Conservation (phyloP, 352 stramenopile genomes). For the Plasmopara viticola region DNA sequence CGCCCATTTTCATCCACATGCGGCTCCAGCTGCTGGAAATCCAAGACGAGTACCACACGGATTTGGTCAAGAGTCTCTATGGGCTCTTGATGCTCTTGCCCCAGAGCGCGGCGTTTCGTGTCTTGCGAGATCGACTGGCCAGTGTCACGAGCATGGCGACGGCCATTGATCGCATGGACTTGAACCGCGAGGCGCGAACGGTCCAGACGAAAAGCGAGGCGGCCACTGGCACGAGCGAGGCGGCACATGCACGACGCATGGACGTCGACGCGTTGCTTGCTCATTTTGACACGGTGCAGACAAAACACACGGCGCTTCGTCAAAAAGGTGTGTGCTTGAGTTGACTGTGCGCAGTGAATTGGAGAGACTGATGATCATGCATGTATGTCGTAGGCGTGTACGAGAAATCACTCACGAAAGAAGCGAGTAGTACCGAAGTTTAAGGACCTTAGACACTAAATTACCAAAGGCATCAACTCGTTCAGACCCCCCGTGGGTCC, state of each 20-base stretch:
- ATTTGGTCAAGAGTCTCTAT: conserved; percentile 97
- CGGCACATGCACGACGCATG: conserved; percentile 24
- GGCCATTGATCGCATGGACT: conserved; percentile 69
- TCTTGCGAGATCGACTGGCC: conserved; percentile 73
- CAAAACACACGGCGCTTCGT: conserved; percentile 58
- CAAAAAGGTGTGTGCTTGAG: conserved; percentile 46
- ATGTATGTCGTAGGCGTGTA: conserved; percentile 7
- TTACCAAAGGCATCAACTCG: no score
- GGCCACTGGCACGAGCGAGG: conserved; percentile 12
- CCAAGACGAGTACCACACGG: conserved; percentile 89
- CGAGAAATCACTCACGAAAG: conserved; percentile 62
- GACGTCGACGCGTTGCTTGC: conserved; percentile 50
- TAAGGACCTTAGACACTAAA: neutral
- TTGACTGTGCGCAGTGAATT: no score
- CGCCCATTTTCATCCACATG: conserved; percentile 98
- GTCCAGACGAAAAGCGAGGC: conserved; percentile 11
- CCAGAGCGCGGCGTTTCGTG: conserved; percentile 86
- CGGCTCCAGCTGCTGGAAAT: conserved; percentile 97
- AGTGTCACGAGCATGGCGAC: conserved; percentile 86
- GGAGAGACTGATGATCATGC: no score
- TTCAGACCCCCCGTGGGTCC: no score
- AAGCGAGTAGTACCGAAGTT: conserved; percentile 23
- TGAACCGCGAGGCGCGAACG: conserved; percentile 28
- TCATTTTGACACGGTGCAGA: conserved; percentile 72
- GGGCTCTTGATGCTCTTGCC: conserved; percentile 96